A percentile compares a stretch with the other conserved stretches of the same genome.
These are phyloP conservation scores for Boletus tomentosulus DNA, from an alignment of 768 basidiomycete genomes.

Conservation along the genomic window DNA sequence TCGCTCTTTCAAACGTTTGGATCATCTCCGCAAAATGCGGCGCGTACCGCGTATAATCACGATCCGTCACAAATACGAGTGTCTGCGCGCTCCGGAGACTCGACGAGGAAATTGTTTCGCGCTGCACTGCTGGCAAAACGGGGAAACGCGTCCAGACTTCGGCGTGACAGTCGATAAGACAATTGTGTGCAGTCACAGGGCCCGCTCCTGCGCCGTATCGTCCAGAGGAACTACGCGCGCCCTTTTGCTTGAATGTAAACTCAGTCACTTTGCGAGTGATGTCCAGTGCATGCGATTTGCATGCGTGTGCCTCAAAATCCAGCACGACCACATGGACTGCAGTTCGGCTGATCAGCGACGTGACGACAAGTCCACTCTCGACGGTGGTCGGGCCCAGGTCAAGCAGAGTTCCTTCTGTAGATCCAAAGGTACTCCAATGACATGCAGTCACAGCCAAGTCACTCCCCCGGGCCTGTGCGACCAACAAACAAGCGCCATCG, in stretches of 20 bases:
- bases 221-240: slow-evolving; percentile 13
- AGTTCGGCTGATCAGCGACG: slow-evolving; percentile 42
- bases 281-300: slow-evolving; percentile 43
- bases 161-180: slow-evolving; percentile 48
- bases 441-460: slow-evolving; percentile 35
- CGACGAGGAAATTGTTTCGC: slow-evolving; percentile 39
- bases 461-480: slow-evolving; percentile 21
- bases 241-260: slow-evolving; percentile 50
- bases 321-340: slow-evolving; percentile 43
- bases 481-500: slow-evolving; percentile 51
- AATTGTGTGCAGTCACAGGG: slow-evolving; percentile 39
- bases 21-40: slow-evolving; percentile 46
- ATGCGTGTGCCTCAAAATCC: slow-evolving; percentile 28
- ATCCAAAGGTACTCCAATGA: slow-evolving; percentile 58
- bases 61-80: slow-evolving; percentile 43
- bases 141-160: slow-evolving; percentile 63
- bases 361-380: slow-evolving; percentile 30
- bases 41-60: slow-evolving; percentile 32
- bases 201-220: slow-evolving; percentile 3
- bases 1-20: slow-evolving; percentile 41
- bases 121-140: slow-evolving; percentile 48
- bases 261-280: slow-evolving; percentile 56
- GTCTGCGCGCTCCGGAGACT: slow-evolving; percentile 30
- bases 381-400: slow-evolving; percentile 26
- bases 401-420: slow-evolving; percentile 40